These are phyloP conservation scores for Cladophialophora immunda DNA, from an alignment of 2,329 filamentous ascomycete genomes.

Conservation along the genomic window DNA sequence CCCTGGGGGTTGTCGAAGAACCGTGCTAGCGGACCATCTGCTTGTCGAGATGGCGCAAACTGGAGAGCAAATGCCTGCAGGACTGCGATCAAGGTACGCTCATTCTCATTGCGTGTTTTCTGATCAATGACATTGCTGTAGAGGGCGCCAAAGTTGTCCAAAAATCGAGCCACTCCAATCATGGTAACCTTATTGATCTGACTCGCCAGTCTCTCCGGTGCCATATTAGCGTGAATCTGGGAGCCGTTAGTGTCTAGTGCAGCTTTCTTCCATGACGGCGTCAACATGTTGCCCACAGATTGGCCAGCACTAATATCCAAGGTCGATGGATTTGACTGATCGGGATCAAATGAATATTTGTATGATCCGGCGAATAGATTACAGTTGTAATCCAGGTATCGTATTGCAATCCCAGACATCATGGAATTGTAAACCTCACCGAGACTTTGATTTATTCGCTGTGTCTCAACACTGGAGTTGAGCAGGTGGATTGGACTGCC, in stretches of 20 bases:
- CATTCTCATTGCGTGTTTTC: conserved; percentile 26
- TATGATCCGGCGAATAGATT: conserved; percentile 33
- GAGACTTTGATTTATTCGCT: conserved; percentile 27
- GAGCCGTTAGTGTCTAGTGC: background rate
- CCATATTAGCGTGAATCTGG: background rate
- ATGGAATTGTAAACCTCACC: conserved; percentile 31
- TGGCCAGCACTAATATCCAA: background rate
- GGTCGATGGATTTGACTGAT: background rate
- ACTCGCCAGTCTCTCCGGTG: conserved; percentile 15
- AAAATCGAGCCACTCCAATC: conserved; percentile 31
- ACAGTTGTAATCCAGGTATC: conserved; percentile 32
- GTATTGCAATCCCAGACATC: conserved; percentile 32
- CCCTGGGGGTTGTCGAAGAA: conserved; percentile 7
- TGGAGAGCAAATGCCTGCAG: conserved; percentile 32
- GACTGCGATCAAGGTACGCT: conserved; percentile 26
- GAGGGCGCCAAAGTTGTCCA: conserved; percentile 32
- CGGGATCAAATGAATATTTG: conserved; percentile 28
- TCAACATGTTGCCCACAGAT: conserved; percentile 9
- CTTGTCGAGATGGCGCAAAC: conserved; percentile 21
- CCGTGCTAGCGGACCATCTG: background rate
- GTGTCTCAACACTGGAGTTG: conserved; percentile 29
- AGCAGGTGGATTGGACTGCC: conserved; percentile 31
- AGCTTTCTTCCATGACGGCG: conserved; percentile 16
- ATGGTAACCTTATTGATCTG: conserved; percentile 31
- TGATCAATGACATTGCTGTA: conserved; percentile 28